A percentile compares a stretch with the other conserved stretches of the same genome.
Evolutionary conservation across 805 yeast species (phyloP).

Genomic region (Schwanniomyces pseudopolymorphus): DNA sequence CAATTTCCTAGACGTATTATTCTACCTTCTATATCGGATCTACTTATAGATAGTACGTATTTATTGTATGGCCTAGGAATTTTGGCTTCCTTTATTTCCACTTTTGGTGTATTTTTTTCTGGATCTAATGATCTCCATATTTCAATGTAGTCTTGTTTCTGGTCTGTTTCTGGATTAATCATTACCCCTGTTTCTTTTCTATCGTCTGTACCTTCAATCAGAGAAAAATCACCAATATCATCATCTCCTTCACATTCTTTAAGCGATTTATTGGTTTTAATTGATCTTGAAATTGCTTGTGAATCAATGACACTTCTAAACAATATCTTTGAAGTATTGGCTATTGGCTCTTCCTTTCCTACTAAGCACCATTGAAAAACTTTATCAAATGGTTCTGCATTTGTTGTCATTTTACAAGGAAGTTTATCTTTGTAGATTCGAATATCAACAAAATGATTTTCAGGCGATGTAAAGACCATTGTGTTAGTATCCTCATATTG

Average conservation of each 20-base stretch:
- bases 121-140: constrained; percentile 55
- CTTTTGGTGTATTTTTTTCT: constrained; percentile 22
- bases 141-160: constrained; percentile 48
- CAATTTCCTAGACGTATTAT: constrained; percentile 50
- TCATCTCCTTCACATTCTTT: constrained; percentile 26
- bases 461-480: constrained; percentile 46
- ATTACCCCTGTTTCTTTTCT: constrained; percentile 52
- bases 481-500: constrained; percentile 48
- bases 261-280: constrained; percentile 29
- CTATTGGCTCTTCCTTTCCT: constrained; percentile 45
- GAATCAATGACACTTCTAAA: constrained; percentile 48
- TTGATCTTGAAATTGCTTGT: constrained; percentile 27
- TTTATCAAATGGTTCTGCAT: constrained; percentile 10
- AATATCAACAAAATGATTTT: constrained; percentile 48
- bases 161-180: constrained; percentile 45
- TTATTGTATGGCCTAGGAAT: constrained; percentile 13
- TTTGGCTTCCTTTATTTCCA: constrained; percentile 23
- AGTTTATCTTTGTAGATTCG: constrained; percentile 23
- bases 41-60: constrained; percentile 18
- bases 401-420: constrained; percentile 11
- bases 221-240: constrained; percentile 48
- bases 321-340: constrained; percentile 32
- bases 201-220: constrained; percentile 34
- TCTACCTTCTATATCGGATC: constrained; percentile 38
- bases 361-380: constrained; percentile 59